A percentile compares a stretch with the other conserved stretches of the same genome.
phyloP scores from a whole-genome alignment of 805 yeast species.

The Yamadazyma paraphyllophila region DNA sequence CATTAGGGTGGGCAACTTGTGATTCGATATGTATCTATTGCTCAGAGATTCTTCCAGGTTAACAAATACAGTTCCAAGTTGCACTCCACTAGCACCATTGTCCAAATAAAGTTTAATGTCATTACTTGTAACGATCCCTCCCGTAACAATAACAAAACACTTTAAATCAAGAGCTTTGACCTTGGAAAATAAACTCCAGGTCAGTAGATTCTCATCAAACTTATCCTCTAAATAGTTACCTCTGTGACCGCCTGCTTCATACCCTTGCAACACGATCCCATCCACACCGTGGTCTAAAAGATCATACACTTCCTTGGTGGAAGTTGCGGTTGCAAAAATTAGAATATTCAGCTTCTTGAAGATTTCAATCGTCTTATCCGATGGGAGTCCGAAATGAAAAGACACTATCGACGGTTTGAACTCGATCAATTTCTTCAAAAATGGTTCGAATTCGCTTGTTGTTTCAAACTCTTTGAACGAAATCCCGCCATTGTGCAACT shows the following conservation, averaged over 20 bases:
- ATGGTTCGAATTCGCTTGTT: slow-evolving; percentile 11
- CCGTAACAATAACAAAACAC: slow-evolving; percentile 45
- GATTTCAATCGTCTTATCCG: slow-evolving; percentile 23
- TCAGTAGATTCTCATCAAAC: slow-evolving; percentile 35
- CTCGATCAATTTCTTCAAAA: slow-evolving; percentile 18
- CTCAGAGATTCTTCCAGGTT: slow-evolving; percentile 30
- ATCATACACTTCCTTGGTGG: slow-evolving; percentile 38
- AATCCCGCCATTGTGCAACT: slow-evolving; percentile 22
- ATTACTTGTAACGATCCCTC: slow-evolving; percentile 45
- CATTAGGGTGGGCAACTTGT: slow-evolving; percentile 24
- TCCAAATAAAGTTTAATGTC: slow-evolving; percentile 29
- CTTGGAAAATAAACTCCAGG: slow-evolving; percentile 27
- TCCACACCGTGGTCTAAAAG: slow-evolving; percentile 36
- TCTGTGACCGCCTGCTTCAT: slow-evolving; percentile 67
- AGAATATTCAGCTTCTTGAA: slow-evolving; percentile 38
- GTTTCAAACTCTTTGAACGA: slow-evolving; percentile 32
- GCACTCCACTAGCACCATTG: slow-evolving; percentile 52
- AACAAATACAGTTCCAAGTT: slow-evolving; percentile 54
- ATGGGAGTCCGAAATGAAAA: slow-evolving; percentile 55
- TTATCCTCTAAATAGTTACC: slow-evolving; percentile 39
- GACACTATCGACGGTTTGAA: slow-evolving; percentile 45
- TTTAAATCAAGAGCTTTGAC: slow-evolving; percentile 16
- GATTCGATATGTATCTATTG: slow-evolving; percentile 16
- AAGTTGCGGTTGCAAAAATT: slow-evolving; percentile 49
- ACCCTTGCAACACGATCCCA: slow-evolving; percentile 54